These are phyloP conservation scores for Aspergillus fijiensis DNA, from an alignment of 2,329 filamentous ascomycete species.

Conservation along the genomic window DNA sequence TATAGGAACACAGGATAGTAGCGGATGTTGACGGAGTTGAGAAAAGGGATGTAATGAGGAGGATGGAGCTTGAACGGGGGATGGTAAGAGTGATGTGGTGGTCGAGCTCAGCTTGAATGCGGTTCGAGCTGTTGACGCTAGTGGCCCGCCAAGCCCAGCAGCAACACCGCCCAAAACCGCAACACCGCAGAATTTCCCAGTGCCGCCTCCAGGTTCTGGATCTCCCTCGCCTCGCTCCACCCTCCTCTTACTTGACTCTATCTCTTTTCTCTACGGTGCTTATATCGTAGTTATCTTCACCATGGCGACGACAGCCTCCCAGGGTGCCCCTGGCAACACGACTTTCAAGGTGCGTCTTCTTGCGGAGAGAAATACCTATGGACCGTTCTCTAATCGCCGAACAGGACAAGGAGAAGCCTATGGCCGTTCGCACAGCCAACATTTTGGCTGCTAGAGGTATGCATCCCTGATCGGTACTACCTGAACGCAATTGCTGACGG, in stretches of 20 bases:
- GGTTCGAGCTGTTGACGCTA: constrained; percentile 39
- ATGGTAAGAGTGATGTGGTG: constrained; percentile 27
- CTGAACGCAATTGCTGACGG: constrained; percentile 26
- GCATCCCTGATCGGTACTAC: constrained; percentile 20
- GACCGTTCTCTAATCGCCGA: constrained; percentile 41
- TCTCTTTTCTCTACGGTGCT: constrained; percentile 27
- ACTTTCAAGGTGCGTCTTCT: constrained; percentile 61
- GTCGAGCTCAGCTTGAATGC: constrained; percentile 30
- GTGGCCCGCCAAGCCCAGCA: constrained; percentile 38
- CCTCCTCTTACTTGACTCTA: constrained; percentile 20
- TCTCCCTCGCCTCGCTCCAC: constrained; percentile 22
- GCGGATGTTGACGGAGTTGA: background rate
- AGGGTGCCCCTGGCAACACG: constrained; percentile 57
- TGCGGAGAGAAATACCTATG: constrained; percentile 28
- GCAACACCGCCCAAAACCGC: constrained; percentile 39
- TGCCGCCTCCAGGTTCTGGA: constrained; percentile 23
- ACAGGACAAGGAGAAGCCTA: constrained; percentile 92
- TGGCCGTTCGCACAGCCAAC: constrained; percentile 92
- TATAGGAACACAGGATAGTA: constrained; percentile 5
- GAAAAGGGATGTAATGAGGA: constrained; percentile 7
- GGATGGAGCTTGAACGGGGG: constrained; percentile 12
- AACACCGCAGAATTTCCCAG: constrained; percentile 42
- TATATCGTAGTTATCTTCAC: constrained; percentile 33
- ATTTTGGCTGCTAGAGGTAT: constrained; percentile 94
- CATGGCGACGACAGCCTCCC: constrained; percentile 53